Conservation (phyloP, 2,329 filamentous ascomycete genomes). For the Rugonectria rugulosa region DNA sequence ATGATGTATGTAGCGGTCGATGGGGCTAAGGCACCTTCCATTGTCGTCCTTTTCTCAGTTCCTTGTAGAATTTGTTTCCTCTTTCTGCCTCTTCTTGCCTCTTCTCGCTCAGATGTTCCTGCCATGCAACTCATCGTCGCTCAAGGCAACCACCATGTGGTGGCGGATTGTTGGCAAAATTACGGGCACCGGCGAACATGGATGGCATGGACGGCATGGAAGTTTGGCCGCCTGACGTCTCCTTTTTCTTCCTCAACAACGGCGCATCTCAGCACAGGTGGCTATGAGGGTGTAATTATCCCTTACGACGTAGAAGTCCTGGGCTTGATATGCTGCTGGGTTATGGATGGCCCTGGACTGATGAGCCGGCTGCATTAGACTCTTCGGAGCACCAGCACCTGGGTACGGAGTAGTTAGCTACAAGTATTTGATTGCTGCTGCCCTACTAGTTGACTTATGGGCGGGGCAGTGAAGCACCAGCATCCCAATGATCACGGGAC, state of each 20-base stretch:
- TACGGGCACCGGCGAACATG: neutral
- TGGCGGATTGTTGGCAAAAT: conserved; percentile 4
- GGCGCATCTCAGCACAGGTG: neutral
- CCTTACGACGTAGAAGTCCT: conserved; percentile 7
- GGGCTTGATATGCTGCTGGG: neutral
- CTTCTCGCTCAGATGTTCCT: neutral
- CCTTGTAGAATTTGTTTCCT: conserved; percentile 9
- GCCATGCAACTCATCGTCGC: neutral
- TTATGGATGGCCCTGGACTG: neutral
- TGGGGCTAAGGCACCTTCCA: neutral
- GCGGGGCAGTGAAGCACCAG: conserved; percentile 10
- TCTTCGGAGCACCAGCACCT: conserved; percentile 7
- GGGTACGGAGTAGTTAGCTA: too few species aligned
- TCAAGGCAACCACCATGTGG: conserved; percentile 1
- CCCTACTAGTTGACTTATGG: too few species aligned
- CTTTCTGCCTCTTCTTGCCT: neutral
- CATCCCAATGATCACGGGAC: too few species aligned
- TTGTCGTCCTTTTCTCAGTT: neutral
- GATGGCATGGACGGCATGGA: conserved; percentile 18
- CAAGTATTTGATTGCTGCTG: conserved; percentile 6
- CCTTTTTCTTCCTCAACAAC: conserved; percentile 1
- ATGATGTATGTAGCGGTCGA: too few species aligned
- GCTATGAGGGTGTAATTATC: conserved; percentile 1
- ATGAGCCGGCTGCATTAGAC: conserved; percentile 8
- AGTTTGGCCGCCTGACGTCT: conserved; percentile 13